Conservation (phyloP, 306 rosid species). For the Lotus japonicus region DNA sequence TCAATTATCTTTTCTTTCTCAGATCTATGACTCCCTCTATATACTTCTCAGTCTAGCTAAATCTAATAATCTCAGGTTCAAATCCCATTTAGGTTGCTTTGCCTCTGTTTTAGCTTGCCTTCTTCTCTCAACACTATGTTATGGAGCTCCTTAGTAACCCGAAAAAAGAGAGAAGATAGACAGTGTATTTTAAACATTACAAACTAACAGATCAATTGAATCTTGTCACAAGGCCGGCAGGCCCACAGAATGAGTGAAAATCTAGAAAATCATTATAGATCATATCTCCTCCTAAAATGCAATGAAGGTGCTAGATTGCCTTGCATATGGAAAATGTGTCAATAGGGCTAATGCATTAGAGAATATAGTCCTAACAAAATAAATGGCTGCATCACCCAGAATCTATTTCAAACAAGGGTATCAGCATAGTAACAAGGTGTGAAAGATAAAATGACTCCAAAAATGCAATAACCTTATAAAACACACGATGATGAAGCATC, state of each 20-base stretch:
- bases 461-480: background rate
- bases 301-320: background rate
- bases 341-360: background rate
- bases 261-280: background rate
- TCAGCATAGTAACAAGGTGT: background rate
- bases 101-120: too few relatives aligned
- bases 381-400: background rate
- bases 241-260: background rate
- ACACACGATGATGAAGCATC: slow-evolving; percentile 15
- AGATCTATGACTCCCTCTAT: too few relatives aligned
- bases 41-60: too few relatives aligned
- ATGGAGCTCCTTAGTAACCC: too few relatives aligned
- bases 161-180: too few relatives aligned
- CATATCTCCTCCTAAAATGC: background rate
- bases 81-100: too few relatives aligned
- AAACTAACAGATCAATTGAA: background rate
- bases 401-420: background rate
- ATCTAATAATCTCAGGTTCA: too few relatives aligned
- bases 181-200: too few relatives aligned
- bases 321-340: background rate
- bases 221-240: background rate
- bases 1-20: too few relatives aligned
- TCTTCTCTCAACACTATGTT: too few relatives aligned
- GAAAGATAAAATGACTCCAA: background rate
- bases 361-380: background rate